These are phyloP conservation scores for Penicillium arizonense DNA, from an alignment of 495 filamentous ascomycete species.

Conservation along the genomic window DNA sequence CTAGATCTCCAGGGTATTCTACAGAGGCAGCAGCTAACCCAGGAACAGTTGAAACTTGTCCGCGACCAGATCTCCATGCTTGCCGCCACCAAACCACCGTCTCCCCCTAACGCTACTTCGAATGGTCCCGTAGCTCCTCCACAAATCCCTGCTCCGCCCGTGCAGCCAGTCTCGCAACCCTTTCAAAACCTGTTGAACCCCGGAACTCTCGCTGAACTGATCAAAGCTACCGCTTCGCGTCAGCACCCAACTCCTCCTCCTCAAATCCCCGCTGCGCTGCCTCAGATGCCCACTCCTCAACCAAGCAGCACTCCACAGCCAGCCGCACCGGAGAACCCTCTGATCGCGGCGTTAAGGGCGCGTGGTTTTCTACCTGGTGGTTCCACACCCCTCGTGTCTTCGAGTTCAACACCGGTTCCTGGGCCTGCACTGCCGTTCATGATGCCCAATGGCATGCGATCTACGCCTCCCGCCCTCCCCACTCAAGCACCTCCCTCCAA, in stretches of 20 bases:
- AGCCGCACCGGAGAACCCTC: slow-evolving; percentile 36
- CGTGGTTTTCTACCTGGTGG: slow-evolving; percentile 47
- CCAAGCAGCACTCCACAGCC: slow-evolving; percentile 31
- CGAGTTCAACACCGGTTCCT: slow-evolving; percentile 18
- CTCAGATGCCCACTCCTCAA: slow-evolving; percentile 22
- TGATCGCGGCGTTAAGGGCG: slow-evolving; percentile 46
- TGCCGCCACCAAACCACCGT: slow-evolving; percentile 34
- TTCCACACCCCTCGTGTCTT: slow-evolving; percentile 29
- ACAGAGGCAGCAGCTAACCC: slow-evolving; percentile 72
- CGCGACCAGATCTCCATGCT: slow-evolving; percentile 76
- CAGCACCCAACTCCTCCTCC: slow-evolving; percentile 42
- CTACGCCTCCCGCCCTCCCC: slow-evolving; percentile 33
- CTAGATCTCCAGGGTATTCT: slow-evolving; percentile 82
- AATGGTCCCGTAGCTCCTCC: slow-evolving; percentile 23
- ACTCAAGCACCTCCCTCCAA: slow-evolving; percentile 26
- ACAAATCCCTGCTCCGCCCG: slow-evolving; percentile 28
- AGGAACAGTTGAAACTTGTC: slow-evolving; percentile 75
- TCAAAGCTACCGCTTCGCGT: slow-evolving; percentile 46
- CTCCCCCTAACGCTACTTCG: slow-evolving; percentile 20
- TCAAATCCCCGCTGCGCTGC: slow-evolving; percentile 27
- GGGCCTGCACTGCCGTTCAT: slow-evolving; percentile 37
- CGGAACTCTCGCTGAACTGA: slow-evolving; percentile 48
- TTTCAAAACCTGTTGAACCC: slow-evolving; percentile 46
- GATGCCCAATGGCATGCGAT: slow-evolving; percentile 39
- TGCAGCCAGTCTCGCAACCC: slow-evolving; percentile 36